Conservation (phyloP, 129 eudicot species). For the Arctium minus region DNA sequence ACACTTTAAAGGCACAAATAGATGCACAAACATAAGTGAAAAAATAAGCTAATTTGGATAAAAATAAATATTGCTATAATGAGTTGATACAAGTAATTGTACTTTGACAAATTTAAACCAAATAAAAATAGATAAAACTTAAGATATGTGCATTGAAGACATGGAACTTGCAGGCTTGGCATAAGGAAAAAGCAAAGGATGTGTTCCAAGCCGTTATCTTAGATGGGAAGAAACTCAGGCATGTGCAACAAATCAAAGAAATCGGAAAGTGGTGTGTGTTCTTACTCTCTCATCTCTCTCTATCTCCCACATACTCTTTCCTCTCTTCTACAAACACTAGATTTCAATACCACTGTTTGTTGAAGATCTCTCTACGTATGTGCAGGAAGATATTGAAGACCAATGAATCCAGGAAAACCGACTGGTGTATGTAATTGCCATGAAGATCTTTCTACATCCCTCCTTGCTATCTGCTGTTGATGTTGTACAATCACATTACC, state of each 20-base stretch:
- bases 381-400: neutral
- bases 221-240: neutral
- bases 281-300: neutral
- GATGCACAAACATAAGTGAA: neutral
- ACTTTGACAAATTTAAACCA: neutral
- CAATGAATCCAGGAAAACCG: neutral
- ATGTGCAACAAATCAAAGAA: neutral
- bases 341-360: neutral
- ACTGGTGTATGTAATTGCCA: neutral
- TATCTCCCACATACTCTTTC: neutral
- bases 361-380: neutral
- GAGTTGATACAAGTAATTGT: neutral
- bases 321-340: neutral
- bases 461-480: neutral
- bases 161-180: neutral
- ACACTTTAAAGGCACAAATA: neutral
- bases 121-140: neutral
- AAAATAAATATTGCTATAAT: neutral
- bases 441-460: neutral
- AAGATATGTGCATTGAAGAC: neutral
- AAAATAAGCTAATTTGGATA: neutral
- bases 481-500: neutral
- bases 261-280: neutral
- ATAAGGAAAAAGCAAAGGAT: neutral
- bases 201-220: neutral